These are phyloP conservation scores for Fraxinus sp. DNA, from an alignment of 305 asterid species.

Conservation along the genomic window DNA sequence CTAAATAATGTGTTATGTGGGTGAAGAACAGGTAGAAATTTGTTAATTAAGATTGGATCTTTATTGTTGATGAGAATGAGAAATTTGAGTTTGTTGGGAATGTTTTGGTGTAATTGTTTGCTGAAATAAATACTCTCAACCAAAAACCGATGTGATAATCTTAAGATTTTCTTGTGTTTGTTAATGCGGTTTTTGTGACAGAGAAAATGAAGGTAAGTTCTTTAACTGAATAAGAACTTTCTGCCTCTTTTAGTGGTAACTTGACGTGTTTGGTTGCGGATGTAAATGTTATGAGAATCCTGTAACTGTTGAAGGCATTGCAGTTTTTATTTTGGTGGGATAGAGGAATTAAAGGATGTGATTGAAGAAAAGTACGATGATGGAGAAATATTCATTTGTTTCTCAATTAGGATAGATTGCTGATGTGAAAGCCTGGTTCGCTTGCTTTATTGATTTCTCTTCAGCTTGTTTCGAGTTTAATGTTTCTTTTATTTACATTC, in stretches of 20 bases:
- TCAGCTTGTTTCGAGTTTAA: background rate
- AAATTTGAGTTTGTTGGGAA: background rate
- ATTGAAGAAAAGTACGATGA: background rate
- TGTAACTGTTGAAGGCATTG: background rate
- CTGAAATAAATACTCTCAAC: constrained; percentile 4
- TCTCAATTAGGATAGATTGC: background rate
- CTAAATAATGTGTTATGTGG: background rate
- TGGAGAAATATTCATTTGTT: background rate
- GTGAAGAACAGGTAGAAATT: background rate
- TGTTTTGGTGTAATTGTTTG: constrained; percentile 8
- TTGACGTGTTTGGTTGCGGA: background rate
- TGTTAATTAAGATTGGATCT: background rate
- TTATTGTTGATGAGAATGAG: constrained; percentile 16
- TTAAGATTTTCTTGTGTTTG: background rate
- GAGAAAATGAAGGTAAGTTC: background rate
- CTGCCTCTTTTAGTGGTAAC: background rate
- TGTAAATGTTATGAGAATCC: background rate
- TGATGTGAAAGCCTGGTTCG: background rate
- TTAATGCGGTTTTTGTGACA: background rate
- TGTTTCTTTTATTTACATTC: background rate
- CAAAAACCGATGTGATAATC: background rate
- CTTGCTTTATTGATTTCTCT: background rate
- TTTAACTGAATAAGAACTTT: background rate
- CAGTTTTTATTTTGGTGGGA: background rate
- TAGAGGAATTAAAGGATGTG: background rate